Conservation (phyloP, 805 yeast genomes). For the Pichia deserticola region DNA sequence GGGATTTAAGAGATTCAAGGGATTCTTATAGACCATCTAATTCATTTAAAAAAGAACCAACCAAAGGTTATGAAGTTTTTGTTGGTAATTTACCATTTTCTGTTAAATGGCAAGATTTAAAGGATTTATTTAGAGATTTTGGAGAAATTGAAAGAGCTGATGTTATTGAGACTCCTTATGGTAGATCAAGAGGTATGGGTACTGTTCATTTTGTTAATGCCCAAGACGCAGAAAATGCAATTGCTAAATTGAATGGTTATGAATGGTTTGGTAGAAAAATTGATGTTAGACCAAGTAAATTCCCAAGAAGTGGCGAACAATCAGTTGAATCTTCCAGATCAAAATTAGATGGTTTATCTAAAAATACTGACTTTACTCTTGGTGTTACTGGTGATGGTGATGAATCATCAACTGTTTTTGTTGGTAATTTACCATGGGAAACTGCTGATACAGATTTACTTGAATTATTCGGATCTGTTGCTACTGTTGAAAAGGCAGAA, state of each 20-base stretch:
- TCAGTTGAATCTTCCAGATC: conserved; percentile 11
- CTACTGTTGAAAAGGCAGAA: conserved; percentile 69
- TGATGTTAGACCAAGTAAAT: conserved; percentile 72
- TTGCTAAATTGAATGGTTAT: conserved; percentile 59
- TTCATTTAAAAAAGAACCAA: conserved; percentile 14
- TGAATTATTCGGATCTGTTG: conserved; percentile 81
- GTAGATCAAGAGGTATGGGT: conserved; percentile 83
- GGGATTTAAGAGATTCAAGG: conserved; percentile 6
- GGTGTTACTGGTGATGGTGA: conserved; percentile 58
- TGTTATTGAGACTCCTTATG: conserved; percentile 54
- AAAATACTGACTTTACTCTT: conserved; percentile 53
- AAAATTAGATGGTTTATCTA: conserved; percentile 16
- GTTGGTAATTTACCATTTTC: conserved; percentile 79
- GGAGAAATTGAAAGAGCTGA: conserved; percentile 84
- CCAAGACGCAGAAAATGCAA: conserved; percentile 67
- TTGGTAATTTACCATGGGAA: conserved; percentile 78
- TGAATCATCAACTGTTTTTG: conserved; percentile 55
- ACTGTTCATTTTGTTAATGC: conserved; percentile 61
- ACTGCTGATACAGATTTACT: conserved; percentile 80
- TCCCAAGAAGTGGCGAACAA: conserved; percentile 10
- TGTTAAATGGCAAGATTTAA: conserved; percentile 76
- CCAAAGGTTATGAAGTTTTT: conserved; percentile 49
- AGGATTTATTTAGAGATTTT: conserved; percentile 71
- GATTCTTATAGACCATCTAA: conserved; percentile 7
- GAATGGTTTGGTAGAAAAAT: conserved; percentile 69